phyloP scores from a whole-genome alignment of 108 stramenopile genomes.

The Tribonema minus region DNA sequence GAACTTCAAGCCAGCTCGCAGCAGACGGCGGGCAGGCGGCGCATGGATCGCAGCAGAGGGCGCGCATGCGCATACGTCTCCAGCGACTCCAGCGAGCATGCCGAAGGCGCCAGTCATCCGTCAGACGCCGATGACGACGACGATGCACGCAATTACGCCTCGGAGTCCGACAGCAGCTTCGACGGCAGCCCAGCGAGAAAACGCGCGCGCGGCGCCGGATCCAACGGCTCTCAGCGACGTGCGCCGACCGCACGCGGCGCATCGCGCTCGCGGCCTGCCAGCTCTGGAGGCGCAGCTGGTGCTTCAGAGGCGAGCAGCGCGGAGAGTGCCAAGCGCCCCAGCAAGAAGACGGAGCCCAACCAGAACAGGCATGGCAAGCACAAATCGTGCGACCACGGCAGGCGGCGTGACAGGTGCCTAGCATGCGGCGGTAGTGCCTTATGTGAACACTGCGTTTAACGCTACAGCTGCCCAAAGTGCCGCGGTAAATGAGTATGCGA shows the following conservation, averaged over 20 bases:
- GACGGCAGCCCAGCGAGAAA: not conserved
- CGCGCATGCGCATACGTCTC: slow-evolving; percentile 2
- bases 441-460: not conserved
- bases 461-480: too few species aligned
- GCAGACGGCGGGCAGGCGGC: too few species aligned
- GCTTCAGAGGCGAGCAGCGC: not conserved
- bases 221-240: not conserved
- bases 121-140: slow-evolving; percentile 9
- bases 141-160: not conserved
- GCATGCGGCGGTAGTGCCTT: not conserved
- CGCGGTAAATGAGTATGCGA: too few species aligned
- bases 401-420: not conserved
- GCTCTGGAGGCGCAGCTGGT: not conserved
- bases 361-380: too few species aligned
- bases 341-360: too few species aligned
- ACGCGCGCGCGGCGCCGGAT: not conserved
- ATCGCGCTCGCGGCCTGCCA: not conserved
- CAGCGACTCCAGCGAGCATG: not conserved
- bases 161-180: not conserved
- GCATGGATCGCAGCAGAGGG: slow-evolving; percentile 5
- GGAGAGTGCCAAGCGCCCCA: too few species aligned
- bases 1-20: too few species aligned
- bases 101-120: not conserved
- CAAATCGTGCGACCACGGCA: too few species aligned
- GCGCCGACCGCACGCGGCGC: not conserved